Evolutionary conservation across 257 asterid genomes (phyloP), one percentile per base, ranked within the genome.

Genomic region (Solanum stenotomum): DNA sequence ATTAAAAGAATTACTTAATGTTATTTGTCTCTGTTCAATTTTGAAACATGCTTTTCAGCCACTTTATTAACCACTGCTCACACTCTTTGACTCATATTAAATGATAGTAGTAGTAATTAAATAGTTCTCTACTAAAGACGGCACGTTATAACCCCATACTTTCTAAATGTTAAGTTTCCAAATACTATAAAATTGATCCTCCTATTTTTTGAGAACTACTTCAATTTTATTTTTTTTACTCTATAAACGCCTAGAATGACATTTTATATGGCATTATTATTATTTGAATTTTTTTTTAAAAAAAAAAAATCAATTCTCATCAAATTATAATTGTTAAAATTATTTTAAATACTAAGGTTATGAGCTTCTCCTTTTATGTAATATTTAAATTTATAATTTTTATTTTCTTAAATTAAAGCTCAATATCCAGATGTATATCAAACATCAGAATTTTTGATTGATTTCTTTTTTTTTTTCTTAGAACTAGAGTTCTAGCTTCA

Each of bases 11-110:
- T 52, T 10, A 46, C 7, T 5, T 56, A 7, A 56, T 56, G 0
- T 18, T 56, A 2, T 56, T 56, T 18, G 2, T 56, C 0, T 14
- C 0, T 2, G 3, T 0, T 0, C 5, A 46, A 5, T 46, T 46
- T 46, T 14, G 5, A 14, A 46, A 46, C 8, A 14, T 46, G 20
- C 6, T 14, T 49, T 49, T 49, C 59, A 49, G 0, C 1, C 22
- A 49, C 22, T 49, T 49, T 49, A 49, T 49, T 46, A 14, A 46
- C 0, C 8, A 46, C 3, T 2, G 3, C 1, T 46, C 59, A 46
- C 20, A 14, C 8, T 46, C 20, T 46, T 46, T 46, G 59, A 14
- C 0, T 46, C 59, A 14, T 49, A 49, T 15, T 49, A 49, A 49
- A 49, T 46, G 20, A 46, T 46, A 46, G 6, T 46, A 46, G 18